Evolutionary conservation across 306 rosid species (phyloP), one percentile per base, ranked within the genome.

Genomic region (Erythrophleum fordii): DNA sequence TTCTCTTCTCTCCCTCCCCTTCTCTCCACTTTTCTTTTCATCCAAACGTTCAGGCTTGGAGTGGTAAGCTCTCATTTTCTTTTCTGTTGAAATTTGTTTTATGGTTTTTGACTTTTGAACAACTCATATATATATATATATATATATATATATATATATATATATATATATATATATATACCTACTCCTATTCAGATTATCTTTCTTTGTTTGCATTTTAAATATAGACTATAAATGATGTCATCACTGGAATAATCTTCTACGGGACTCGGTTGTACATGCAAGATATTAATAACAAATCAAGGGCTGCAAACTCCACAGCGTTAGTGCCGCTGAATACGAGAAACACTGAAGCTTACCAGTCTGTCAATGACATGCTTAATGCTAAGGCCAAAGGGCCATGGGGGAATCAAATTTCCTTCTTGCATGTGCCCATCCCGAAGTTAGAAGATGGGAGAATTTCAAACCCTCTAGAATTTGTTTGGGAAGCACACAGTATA

Each of bases 241-340:
- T 85, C 34, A 29, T 87, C 0, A 53, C 87, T 14, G 91, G 94
- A 82, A 73, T 83, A 12, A 64, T 86, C 29, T 85, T 90, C 60
- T 79, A 64, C 17, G 97, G 88, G 5, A 81, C 85, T 31, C 81
- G 91, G 7, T 46, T 90, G 34, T 88, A 84, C 81, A 90, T 92
- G 91, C 82, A 88, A 78, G 80, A 82, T 6, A 65, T 53, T 26
- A 73, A 73, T 48, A 31, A 66, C 1, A 69, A 92, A 58, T 84
- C 91, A 71, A 88, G 68, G 66, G 75, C 77, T 4, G 23, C 89
- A 17, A 22, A 81, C 9, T 87, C 91, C 22, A 84, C 91, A 0
- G 89, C 94, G 28, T 68, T 92, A 78, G 87, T 87, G 23, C 44
- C 88, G 69, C 75, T 92, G 13, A 92, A 92, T 58, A 92, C 94